Evolutionary conservation across 208 protist species (phyloP).

Genomic region (Balamuthia mandrillaris): DNA sequence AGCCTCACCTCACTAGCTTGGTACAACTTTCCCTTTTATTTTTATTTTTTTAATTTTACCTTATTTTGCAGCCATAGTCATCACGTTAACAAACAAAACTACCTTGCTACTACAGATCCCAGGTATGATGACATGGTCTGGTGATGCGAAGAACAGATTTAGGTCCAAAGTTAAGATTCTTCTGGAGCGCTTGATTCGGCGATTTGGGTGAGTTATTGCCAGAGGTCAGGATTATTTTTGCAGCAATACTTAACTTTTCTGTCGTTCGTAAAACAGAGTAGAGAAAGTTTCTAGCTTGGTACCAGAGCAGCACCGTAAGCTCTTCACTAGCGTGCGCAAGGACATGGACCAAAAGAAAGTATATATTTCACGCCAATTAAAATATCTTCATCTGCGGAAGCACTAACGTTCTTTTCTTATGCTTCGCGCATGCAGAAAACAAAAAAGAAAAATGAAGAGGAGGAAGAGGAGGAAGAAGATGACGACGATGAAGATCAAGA

Average conservation of each 20-base stretch:
- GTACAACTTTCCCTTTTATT: background rate
- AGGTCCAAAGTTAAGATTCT: constrained; percentile 41
- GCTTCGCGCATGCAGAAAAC: too few species aligned
- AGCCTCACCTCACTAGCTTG: background rate
- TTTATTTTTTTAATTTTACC: background rate
- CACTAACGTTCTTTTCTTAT: too few species aligned
- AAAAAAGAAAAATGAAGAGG: background rate
- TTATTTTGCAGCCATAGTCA: background rate
- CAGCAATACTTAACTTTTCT: too few species aligned
- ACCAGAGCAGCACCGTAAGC: background rate
- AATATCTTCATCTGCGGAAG: too few species aligned
- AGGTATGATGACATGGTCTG: background rate
- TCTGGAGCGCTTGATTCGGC: constrained; percentile 47
- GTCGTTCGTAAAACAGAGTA: too few species aligned
- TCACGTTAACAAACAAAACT: background rate
- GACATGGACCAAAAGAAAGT: background rate
- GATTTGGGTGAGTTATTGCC: constrained; percentile 29
- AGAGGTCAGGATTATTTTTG: too few species aligned
- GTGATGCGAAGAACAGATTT: constrained; percentile 41
- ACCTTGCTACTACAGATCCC: background rate
- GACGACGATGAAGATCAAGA: background rate
- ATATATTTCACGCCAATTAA: too few species aligned
- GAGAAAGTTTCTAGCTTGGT: background rate
- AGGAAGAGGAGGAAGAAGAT: background rate
- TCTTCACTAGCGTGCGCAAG: background rate